Evolutionary conservation across 495 filamentous ascomycete genomes (phyloP).

Genomic region (Lepraria neglecta): DNA sequence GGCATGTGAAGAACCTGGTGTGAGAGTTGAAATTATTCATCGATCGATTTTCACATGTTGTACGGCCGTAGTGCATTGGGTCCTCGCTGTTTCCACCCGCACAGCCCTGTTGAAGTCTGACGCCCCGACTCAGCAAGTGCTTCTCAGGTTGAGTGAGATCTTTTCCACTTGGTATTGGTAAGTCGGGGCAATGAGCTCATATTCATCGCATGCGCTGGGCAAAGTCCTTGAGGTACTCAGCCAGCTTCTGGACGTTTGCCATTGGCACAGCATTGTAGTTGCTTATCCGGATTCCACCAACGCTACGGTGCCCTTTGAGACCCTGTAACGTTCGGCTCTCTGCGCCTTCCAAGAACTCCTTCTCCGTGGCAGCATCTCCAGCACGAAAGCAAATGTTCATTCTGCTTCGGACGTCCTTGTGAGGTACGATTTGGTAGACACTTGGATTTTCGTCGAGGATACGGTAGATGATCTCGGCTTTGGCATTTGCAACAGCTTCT

Average conservation of each 20-base stretch:
- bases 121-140: no score
- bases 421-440: slow-evolving; percentile 66
- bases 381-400: slow-evolving; percentile 94
- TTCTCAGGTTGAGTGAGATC: not conserved
- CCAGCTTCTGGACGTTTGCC: slow-evolving; percentile 53
- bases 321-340: slow-evolving; percentile 57
- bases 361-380: slow-evolving; percentile 60
- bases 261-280: slow-evolving; percentile 58
- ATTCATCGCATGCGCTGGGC: slow-evolving; percentile 27
- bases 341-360: slow-evolving; percentile 68
- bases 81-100: no score
- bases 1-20: no score
- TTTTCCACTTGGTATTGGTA: not conserved
- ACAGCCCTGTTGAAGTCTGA: no score
- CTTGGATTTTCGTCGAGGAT: slow-evolving; percentile 64
- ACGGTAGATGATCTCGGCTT: slow-evolving; percentile 67
- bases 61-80: no score
- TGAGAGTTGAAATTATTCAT: not conserved
- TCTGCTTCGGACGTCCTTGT: slow-evolving; percentile 63
- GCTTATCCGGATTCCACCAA: slow-evolving; percentile 52
- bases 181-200: not conserved
- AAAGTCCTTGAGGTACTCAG: slow-evolving; percentile 52
- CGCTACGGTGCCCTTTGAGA: slow-evolving; percentile 59
- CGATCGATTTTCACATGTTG: no score
- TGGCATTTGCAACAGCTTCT: slow-evolving; percentile 60